phyloP scores from a whole-genome alignment of 139 green algal species.

The Micromonas pusilla region DNA sequence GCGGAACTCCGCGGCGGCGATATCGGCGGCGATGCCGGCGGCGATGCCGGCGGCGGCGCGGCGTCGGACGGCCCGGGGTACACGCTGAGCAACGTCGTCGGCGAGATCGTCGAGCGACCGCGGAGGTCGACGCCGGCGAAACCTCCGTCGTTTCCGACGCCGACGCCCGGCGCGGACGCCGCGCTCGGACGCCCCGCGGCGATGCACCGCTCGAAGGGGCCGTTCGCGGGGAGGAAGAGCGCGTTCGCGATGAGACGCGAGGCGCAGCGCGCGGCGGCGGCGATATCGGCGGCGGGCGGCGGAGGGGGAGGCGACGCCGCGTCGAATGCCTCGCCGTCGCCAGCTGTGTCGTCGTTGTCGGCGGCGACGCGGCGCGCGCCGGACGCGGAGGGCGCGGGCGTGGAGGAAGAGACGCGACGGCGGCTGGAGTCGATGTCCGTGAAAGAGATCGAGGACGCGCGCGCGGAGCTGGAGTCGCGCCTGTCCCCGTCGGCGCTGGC shows the following conservation, averaged over 20 bases:
- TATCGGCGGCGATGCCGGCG: background rate
- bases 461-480: background rate
- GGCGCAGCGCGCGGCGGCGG: background rate
- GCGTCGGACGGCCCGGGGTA: background rate
- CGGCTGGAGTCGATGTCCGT: background rate
- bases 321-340: background rate
- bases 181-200: background rate
- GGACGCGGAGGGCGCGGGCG: background rate
- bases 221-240: background rate
- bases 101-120: background rate
- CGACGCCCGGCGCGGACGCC: too few relatives aligned
- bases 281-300: background rate
- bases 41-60: background rate
- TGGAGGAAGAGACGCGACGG: background rate
- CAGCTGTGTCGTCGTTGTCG: too few relatives aligned
- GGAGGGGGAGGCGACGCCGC: background rate
- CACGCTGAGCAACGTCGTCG: background rate
- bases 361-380: background rate
- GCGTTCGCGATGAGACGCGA: background rate
- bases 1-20: too few relatives aligned
- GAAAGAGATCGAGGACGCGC: background rate
- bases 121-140: background rate
- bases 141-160: background rate
- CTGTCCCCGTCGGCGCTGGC: background rate
- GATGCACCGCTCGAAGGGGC: background rate